Conservation (phyloP, 768 basidiomycete species). For the Dentipellis sp. region DNA sequence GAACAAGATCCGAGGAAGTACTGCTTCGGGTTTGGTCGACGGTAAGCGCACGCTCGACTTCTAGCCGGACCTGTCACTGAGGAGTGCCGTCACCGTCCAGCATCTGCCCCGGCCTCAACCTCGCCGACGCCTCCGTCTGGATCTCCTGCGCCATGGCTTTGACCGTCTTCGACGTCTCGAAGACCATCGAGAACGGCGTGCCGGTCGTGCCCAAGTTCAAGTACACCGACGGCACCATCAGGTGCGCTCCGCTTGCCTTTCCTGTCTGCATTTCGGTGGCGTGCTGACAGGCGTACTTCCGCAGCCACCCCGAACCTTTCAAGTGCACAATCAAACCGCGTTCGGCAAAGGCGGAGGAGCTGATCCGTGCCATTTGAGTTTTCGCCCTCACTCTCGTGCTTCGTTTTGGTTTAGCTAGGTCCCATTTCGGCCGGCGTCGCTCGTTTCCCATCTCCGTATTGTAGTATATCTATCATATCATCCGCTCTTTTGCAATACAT, state of each 20-base stretch:
- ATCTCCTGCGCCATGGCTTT: slow-evolving; percentile 1
- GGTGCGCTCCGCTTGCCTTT: background rate
- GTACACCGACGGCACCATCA: background rate
- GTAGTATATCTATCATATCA: no score
- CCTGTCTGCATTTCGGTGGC: background rate
- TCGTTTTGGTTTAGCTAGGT: no score
- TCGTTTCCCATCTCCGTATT: no score
- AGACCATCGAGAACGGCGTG: slow-evolving; percentile 3
- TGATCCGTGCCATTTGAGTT: background rate
- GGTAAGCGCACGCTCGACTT: background rate
- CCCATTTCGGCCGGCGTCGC: no score
- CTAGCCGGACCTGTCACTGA: background rate
- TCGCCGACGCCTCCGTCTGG: slow-evolving; percentile 7
- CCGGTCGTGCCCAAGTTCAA: background rate
- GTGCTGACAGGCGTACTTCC: background rate
- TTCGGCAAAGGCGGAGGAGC: slow-evolving; percentile 1
- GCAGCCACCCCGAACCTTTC: slow-evolving; percentile 13
- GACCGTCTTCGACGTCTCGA: slow-evolving; percentile 8
- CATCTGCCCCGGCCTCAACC: slow-evolving; percentile 1
- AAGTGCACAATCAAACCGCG: slow-evolving; percentile 12
- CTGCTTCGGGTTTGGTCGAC: slow-evolving; percentile 1
- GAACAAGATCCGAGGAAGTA: background rate
- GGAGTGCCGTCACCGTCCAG: background rate
- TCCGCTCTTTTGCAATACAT: no score
- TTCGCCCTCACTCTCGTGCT: no score